A percentile compares a stretch with the other conserved stretches of the same genome.
phyloP scores from a whole-genome alignment of 2,329 filamentous ascomycete species.

The Ceratocystiopsis sp. region DNA sequence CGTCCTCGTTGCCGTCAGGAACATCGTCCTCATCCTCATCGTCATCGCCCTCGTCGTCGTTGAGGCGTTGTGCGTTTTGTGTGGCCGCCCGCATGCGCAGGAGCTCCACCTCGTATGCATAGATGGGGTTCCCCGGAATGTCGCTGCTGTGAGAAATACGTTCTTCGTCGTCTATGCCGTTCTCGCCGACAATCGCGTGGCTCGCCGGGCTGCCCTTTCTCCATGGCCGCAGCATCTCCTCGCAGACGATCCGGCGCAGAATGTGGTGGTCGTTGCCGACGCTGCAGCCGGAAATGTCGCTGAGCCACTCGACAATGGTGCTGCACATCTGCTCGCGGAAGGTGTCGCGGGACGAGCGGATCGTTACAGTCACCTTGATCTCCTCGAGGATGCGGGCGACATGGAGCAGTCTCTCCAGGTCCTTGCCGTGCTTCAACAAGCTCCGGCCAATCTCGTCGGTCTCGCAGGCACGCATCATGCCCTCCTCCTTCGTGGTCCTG shows the following conservation, averaged over 20 bases:
- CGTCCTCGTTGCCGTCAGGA: constrained; percentile 54
- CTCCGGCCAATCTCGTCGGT: constrained; percentile 79
- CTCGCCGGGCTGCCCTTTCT: constrained; percentile 66
- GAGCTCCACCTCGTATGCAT: constrained; percentile 20
- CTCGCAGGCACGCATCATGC: constrained; percentile 62
- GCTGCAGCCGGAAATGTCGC: constrained; percentile 78
- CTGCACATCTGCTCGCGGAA: constrained; percentile 98
- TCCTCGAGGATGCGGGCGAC: constrained; percentile 83
- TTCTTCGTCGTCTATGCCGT: constrained; percentile 71
- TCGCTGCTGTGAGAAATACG: constrained; percentile 31
- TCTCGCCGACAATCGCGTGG: constrained; percentile 60
- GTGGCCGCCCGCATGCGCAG: constrained; percentile 15
- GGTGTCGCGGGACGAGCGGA: constrained; percentile 82
- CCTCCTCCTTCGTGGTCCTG: constrained; percentile 50
- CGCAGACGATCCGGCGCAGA: constrained; percentile 67
- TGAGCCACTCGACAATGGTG: constrained; percentile 92
- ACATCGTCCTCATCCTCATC: constrained; percentile 51
- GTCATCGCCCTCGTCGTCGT: constrained; percentile 24
- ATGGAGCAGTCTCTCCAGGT: constrained; percentile 54
- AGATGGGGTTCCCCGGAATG: constrained; percentile 18
- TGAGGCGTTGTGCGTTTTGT: constrained; percentile 11
- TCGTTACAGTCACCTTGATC: constrained; percentile 90
- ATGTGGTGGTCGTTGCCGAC: constrained; percentile 67
- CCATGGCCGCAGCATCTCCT: constrained; percentile 83
- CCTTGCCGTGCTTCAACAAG: constrained; percentile 58